Base-by-base conservation (phyloP, 768 basidiomycete genomes). In the Boletellus ananiceps region DNA sequence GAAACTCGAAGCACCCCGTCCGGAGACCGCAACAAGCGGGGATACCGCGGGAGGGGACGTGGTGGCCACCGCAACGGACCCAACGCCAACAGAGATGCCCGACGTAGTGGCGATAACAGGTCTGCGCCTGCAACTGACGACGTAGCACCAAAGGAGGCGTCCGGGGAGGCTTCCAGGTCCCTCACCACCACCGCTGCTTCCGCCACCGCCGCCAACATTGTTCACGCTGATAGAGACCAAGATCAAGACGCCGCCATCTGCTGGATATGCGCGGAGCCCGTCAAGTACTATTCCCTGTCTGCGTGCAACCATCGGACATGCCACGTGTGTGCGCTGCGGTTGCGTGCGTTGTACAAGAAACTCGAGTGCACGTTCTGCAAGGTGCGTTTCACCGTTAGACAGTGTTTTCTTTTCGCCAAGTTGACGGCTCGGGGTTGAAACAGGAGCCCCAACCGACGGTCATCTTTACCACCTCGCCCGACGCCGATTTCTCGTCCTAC, bases 331-430 rank as follows among this genome's bases (percentile, higher is more conserved):
- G 84, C 89, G 0, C 69, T 97, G 44, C 81, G 95, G 7, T 69
- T 98, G 25, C 72, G 95, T 34, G 92, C 92, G 4, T 71, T 98
- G 40, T 99, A 96, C 75, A 97, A 97, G 75, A 94, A 89, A 66
- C 73, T 70, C 36, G 89, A 93, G 13, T 98, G 95, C 63, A 91
- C 95, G 1, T 96, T 96, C 66, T 99, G 95, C 78, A 98, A 98
- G 80, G 92, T 86, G 35, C 8, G 46, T 11, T 5, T 29, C n/a
- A 21, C 21, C n/a, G 19, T 31, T 32, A 11, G 3, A 8, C 9
- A 5, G 29, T 3, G 19, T 19, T 11, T 19, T 3, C 25, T 15
- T 21, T 8, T 31, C 19, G 21, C 15, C 12, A n/a, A 15, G n/a
- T 8, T 11, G n/a, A 36, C 9, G 34, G 18, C 13, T 12, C 8